phyloP scores from a whole-genome alignment of 495 filamentous ascomycete genomes.

The Apodospora peruviana region DNA sequence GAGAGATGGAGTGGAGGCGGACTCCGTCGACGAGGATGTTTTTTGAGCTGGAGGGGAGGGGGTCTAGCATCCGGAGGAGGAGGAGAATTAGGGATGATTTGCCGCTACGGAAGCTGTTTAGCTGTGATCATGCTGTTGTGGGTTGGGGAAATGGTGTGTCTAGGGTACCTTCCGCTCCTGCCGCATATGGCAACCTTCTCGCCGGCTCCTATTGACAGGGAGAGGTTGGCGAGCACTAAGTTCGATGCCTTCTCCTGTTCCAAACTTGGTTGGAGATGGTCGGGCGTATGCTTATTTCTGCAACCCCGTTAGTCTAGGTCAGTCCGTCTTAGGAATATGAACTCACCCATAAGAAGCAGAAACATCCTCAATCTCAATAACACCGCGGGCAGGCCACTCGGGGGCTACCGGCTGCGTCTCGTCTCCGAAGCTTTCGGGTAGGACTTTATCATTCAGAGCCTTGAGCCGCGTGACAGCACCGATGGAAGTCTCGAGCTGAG shows the following conservation, averaged over 20 bases:
- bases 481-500: constrained; percentile 39
- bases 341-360: constrained; percentile 6
- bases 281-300: background rate
- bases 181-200: constrained; percentile 7
- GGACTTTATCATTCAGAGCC: constrained; percentile 19
- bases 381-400: constrained; percentile 1
- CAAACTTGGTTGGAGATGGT: background rate
- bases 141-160: background rate
- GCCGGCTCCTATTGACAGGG: constrained; percentile 1
- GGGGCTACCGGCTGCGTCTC: background rate
- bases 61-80: constrained; percentile 78
- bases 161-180: background rate
- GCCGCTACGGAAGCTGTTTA: constrained; percentile 35
- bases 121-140: background rate
- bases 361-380: constrained; percentile 1
- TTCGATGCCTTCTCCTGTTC: background rate
- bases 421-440: background rate
- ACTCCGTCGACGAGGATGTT: background rate
- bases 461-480: constrained; percentile 39
- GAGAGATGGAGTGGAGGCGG: background rate
- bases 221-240: background rate
- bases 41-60: constrained; percentile 57
- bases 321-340: background rate
- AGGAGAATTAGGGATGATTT: constrained; percentile 86
- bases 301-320: background rate